A percentile compares a stretch with the other conserved stretches of the same genome.
phyloP scores from a whole-genome alignment of 306 rosid genomes.

The Luffa acutangula region DNA sequence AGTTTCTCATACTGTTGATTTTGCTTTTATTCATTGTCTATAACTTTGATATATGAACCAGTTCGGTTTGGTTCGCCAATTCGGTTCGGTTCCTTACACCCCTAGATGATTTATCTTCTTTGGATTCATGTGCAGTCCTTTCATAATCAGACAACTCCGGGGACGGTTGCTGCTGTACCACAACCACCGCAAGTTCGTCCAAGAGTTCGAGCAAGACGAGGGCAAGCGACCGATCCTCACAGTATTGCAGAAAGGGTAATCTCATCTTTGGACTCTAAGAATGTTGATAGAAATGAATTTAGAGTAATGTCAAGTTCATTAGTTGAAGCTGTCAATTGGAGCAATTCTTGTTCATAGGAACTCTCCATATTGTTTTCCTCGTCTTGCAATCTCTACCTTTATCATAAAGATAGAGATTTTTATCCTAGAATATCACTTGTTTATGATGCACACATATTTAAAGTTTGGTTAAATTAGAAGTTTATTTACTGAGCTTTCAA shows the following conservation, averaged over 20 bases:
- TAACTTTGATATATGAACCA: neutral
- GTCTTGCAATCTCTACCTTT: too few species aligned
- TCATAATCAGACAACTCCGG: constrained; percentile 43
- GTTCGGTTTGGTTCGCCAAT: too few species aligned
- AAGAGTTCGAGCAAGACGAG: constrained; percentile 91
- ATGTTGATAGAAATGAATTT: neutral
- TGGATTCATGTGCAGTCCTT: constrained; percentile 27
- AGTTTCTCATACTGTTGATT: neutral
- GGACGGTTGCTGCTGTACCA: constrained; percentile 21
- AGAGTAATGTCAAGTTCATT: neutral
- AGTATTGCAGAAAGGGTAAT: constrained; percentile 92
- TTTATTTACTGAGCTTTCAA: too few species aligned
- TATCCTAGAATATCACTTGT: neutral
- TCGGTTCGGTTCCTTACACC: too few species aligned
- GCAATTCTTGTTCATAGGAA: neutral
- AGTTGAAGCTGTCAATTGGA: neutral
- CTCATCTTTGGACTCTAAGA: neutral
- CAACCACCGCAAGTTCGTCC: constrained; percentile 73
- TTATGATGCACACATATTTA: neutral
- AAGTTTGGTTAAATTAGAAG: too few species aligned
- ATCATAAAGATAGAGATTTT: too few species aligned
- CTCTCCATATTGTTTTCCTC: too few species aligned
- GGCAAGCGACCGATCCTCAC: constrained; percentile 98
- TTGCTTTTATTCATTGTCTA: neutral
- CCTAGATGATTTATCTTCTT: neutral